Evolutionary conservation across 306 rosid species (phyloP), one percentile per base, ranked within the genome.

Genomic region (Albizia julibrissin): DNA sequence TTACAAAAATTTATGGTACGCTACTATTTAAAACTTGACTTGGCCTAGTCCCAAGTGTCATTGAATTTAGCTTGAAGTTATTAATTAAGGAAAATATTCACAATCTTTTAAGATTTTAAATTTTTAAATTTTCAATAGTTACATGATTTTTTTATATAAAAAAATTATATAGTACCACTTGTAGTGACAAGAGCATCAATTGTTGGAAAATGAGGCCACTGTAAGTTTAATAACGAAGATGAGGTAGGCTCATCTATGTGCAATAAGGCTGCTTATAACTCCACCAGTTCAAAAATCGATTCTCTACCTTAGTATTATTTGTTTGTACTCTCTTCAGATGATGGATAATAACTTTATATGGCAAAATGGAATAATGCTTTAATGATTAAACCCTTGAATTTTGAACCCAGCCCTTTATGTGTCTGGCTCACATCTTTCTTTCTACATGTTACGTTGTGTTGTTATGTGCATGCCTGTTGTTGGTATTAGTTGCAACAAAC

Each of bases 401-500:
- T 22, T 52, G 72, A 12, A 68, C 42, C 21, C 40, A 67, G 49
- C 18, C 19, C 24, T 18, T 75, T 2, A 18, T 75, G 19, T 44
- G 14, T 62, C 29, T 6, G 69, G 22, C 78, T 26, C 42, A 24
- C 12, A 33, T 34, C 46, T 70, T 9, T 24, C 27, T 47, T 29
- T 15, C 14, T 19, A 18, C n/a, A 72, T 66, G 11, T 18, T 66
- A 72, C 54, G 11, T 18, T 66, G 42, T 24, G 3, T n/a, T 58
- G 29, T 58, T 11, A 13, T 1, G 47, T 54, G 46, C 82, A 71
- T 83, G 83, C 77, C 80, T 21, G 79, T 84, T 72, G 87, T 73
- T 13, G 75, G 33, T 84, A 33, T 81, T 84, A 84, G 87, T 84
- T 87, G 79, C 82, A 81, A 87, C 84, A 62, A 78, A 74, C 24